Evolutionary conservation across 2,329 filamentous ascomycete genomes (phyloP).

Genomic region (Ceratocystis lukuohia): DNA sequence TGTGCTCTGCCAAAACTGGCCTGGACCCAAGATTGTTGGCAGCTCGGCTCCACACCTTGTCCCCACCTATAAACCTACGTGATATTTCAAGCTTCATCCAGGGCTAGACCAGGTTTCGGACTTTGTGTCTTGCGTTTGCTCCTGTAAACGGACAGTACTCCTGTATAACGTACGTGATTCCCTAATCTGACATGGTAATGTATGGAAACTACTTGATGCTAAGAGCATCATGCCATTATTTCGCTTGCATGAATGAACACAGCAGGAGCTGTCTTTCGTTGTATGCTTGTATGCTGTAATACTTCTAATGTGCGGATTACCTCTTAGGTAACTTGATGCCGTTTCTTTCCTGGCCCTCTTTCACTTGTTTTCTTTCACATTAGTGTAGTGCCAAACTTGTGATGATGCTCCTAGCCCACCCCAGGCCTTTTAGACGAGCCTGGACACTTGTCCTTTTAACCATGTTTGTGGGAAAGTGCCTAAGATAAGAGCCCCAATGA

Average conservation of each 20-base stretch:
- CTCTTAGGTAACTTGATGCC: not conserved
- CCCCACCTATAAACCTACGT: not conserved
- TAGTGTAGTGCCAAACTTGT: not conserved
- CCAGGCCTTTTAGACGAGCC: not conserved
- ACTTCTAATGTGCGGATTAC: not conserved
- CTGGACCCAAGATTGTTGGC: not conserved
- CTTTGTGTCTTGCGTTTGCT: not conserved
- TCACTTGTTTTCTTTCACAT: not conserved
- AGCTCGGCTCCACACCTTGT: not conserved
- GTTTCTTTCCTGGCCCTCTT: not conserved
- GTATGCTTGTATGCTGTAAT: slow-evolving; percentile 4
- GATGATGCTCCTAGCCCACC: not conserved
- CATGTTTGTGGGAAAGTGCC: not conserved
- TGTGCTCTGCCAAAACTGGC: not conserved
- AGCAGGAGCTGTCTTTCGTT: slow-evolving; percentile 20
- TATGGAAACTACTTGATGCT: not conserved
- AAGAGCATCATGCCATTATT: slow-evolving; percentile 4
- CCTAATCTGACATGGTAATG: not conserved
- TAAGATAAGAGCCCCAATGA: not conserved
- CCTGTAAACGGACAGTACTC: not conserved
- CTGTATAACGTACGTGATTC: not conserved
- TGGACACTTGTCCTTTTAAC: not conserved
- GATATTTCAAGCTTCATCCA: not conserved
- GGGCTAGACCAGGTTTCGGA: not conserved
- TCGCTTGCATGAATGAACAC: not conserved